phyloP scores from a whole-genome alignment of 164 flowering plant species.

The Chloranthus sessilifolius region DNA sequence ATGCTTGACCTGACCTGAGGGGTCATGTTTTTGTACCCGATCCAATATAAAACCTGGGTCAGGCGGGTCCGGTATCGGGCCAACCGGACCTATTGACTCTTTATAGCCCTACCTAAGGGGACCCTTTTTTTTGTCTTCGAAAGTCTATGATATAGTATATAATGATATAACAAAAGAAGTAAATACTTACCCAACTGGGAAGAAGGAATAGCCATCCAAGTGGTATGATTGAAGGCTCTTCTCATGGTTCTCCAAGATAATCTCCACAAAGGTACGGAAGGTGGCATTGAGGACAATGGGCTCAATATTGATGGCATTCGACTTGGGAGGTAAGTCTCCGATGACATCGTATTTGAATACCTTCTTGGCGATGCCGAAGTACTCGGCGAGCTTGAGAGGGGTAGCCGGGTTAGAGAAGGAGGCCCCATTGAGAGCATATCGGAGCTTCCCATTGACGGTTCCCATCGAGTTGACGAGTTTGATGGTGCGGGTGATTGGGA shows the following conservation, averaged over 20 bases:
- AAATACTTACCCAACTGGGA: conserved; percentile 38
- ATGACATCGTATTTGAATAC: conserved; percentile 32
- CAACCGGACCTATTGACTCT: too few species aligned
- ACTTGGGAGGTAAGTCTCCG: conserved; percentile 24
- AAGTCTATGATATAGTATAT: too few species aligned
- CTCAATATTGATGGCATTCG: conserved; percentile 5
- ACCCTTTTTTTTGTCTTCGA: too few species aligned
- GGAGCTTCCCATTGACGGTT: conserved; percentile 27
- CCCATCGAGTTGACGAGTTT: conserved; percentile 30
- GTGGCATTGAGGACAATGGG: conserved; percentile 32
- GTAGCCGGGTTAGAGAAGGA: conserved; percentile 24
- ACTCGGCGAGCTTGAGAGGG: conserved; percentile 39
- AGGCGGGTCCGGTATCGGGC: too few species aligned
- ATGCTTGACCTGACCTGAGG: too few species aligned
- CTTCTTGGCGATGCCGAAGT: conserved; percentile 23
- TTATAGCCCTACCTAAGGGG: too few species aligned
- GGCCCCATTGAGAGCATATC: conserved; percentile 38
- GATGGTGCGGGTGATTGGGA: conserved; percentile 41
- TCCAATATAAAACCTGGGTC: too few species aligned
- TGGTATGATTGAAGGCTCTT: conserved; percentile 41
- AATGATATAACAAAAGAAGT: background rate
- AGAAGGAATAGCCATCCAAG: conserved; percentile 46
- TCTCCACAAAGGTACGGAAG: conserved; percentile 40
- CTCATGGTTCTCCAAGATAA: conserved; percentile 49
- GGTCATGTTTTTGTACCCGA: too few species aligned